A percentile compares a stretch with the other conserved stretches of the same genome.
Conservation (phyloP, 1,284 basidiomycete genomes). For the Puccinia polysora region DNA sequence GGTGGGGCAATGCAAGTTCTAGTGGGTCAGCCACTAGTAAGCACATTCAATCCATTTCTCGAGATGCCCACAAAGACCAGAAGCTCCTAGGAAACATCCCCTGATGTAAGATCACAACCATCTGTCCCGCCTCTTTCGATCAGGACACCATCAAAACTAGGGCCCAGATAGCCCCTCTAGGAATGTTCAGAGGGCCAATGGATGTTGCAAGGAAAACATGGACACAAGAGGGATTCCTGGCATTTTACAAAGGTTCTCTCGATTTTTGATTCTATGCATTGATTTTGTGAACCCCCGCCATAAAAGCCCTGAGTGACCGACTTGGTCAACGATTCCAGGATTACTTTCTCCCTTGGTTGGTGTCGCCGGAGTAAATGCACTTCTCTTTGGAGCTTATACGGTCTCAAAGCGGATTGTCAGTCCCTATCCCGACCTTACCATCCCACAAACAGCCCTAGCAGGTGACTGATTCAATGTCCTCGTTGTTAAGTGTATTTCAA, state of each 20-base stretch:
- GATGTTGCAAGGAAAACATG: constrained; percentile 72
- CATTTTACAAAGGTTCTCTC: constrained; percentile 77
- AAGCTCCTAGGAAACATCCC: no score
- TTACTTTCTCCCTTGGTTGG: constrained; percentile 87
- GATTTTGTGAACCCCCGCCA: no score
- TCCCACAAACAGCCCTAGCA: constrained; percentile 73
- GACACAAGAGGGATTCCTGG: constrained; percentile 79
- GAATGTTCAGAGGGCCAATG: constrained; percentile 76
- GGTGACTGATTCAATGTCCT: constrained; percentile 56
- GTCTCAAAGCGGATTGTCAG: constrained; percentile 75
- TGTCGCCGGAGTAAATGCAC: constrained; percentile 92
- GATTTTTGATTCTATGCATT: not conserved
- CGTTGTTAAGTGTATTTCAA: not conserved
- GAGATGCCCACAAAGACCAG: no score
- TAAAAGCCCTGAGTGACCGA: not conserved
- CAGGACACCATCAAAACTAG: constrained; percentile 55
- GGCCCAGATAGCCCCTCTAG: constrained; percentile 56
- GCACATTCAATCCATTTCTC: constrained; percentile 45
- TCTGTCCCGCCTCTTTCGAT: constrained; percentile 58
- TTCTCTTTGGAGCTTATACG: constrained; percentile 86
- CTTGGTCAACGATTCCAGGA: constrained; percentile 56
- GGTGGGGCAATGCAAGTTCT: constrained; percentile 72
- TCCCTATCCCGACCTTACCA: constrained; percentile 74
- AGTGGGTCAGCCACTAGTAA: constrained; percentile 67
- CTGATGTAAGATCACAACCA: no score